Evolutionary conservation across 2,329 filamentous ascomycete species (phyloP), one percentile per base, ranked within the genome.

Genomic region (Diplocarpon mali): DNA sequence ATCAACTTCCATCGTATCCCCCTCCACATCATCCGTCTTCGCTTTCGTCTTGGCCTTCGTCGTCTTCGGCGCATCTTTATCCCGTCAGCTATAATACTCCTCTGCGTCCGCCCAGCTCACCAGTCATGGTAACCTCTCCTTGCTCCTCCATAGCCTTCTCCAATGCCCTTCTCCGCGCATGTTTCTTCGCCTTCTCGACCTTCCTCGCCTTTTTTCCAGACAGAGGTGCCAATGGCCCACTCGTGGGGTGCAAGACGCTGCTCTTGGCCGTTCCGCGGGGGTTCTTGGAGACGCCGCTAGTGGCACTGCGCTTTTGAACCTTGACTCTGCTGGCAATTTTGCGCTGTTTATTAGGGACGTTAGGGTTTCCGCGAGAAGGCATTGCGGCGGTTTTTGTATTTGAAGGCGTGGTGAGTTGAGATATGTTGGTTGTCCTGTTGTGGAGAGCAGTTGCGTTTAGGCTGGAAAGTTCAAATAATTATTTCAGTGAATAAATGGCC

Each of bases 191-290:
- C 45, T 49, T 59, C 47, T 62, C 57, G 11, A 62, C 39, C 39
- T 62, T 62, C 27, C 55, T 53, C 7, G 60, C 60, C 41, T 62
- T 62, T 53, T 62, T 62, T 7, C 53, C 51, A 1, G 60, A 62
- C 4, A 60, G 15, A 3, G 58, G 60, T 42, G 60, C 60, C 38
- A 53, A 15, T 8, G 57, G 55, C 9, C 60, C 60, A 41, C 59
- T 58, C 0, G 59, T 62, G 29, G 60, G 59, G 40, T 53, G 41
- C 2, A 62, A 46, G 27, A 61, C 60, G 35, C 39, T 57, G 45
- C 56, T 60, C 37, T 35, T 45, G 37, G 54, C 51, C 5, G 55
- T 59, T 24, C 60, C 60, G 46, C 58, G 50, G 37, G 60, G 47
- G 34, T 61, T 60, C 45, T 62, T 62, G 14, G 49, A 49, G 45